Base-by-base conservation (phyloP, 257 asterid species). In the Linderniella brevidens region DNA sequence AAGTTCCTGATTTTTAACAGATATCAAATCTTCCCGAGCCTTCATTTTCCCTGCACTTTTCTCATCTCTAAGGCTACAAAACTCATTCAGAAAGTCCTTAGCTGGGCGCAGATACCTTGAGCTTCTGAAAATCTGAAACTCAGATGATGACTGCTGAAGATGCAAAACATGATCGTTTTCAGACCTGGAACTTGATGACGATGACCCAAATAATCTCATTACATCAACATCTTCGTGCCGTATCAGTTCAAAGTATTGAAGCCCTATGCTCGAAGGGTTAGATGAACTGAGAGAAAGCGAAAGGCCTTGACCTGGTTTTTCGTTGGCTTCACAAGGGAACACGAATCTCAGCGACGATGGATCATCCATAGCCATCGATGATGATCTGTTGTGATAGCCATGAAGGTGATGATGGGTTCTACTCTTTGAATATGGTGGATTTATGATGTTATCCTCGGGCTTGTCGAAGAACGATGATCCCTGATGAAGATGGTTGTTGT, bases 241-340 rank as follows among this genome's bases (percentile, higher is more conserved):
- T 15, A 82, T 59, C 42, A 79, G 66, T n/a, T 79, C 84, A 51
- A 80, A 83, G 8, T 85, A 64, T 35, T 82, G 95, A 4, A 82
- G 53, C 1, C 77, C 87, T 12, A 74, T 75, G 19, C 35, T 39
- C 0, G 90, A 71, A 36, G 87, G 90, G 51, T 79, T 64, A 0
- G 83, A 66, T 9, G 95, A 74, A 37, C 63, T 76, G n/a, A 88
- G 52, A 11, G 98, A 80, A 35, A 88, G 82, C 0, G 95, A 80
- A 19, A 88, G 95, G 0, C 95, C 94, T 53, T 78, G 93, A 48
- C 78, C 82, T 1, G 94, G 93, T 64, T 87, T 75, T 54, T 79
- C 93, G 53, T 69, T 77, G 11, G 81, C 82, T 60, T 82, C 86
- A 44, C 86, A 74, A 1, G 75, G 57, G 57, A 86, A 86, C 12